These are phyloP conservation scores for Gossypium mustelinum DNA, from an alignment of 345 rosid species.

Conservation along the genomic window DNA sequence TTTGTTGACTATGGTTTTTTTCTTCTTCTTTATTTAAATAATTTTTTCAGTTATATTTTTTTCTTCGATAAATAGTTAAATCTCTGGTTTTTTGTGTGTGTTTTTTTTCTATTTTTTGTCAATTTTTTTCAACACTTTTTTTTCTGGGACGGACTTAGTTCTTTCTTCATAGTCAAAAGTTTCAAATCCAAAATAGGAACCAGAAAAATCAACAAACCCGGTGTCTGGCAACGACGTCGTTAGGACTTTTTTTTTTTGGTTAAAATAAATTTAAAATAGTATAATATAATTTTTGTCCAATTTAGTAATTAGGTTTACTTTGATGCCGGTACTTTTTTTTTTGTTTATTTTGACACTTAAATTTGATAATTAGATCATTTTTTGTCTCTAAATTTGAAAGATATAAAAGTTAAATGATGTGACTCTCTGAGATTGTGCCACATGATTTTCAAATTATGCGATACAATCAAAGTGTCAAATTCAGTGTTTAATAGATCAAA, in stretches of 20 bases:
- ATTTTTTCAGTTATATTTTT: constrained; percentile 1
- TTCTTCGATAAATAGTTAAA: neutral
- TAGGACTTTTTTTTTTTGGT: neutral
- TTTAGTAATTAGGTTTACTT: no score
- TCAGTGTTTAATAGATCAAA: no score
- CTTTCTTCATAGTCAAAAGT: constrained; percentile 12
- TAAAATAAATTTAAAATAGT: no score
- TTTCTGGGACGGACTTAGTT: neutral
- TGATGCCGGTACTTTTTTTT: no score
- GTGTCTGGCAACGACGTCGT: constrained; percentile 2
- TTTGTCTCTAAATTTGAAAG: no score
- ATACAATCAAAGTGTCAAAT: no score
- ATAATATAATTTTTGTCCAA: no score
- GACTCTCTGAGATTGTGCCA: no score
- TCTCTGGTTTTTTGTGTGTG: neutral
- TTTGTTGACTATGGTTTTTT: constrained; percentile 49
- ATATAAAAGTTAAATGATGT: no score
- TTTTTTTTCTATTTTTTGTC: no score
- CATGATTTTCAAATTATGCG: no score
- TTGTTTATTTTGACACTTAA: rapidly evolving
- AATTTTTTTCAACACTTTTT: neutral
- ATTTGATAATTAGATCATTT: no score
- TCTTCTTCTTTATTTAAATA: neutral
- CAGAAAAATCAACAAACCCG: neutral
- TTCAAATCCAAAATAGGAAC: neutral